A percentile compares a stretch with the other conserved stretches of the same genome.
phyloP scores from a whole-genome alignment of 352 stramenopile species.

The Phytophthora podocarpi region DNA sequence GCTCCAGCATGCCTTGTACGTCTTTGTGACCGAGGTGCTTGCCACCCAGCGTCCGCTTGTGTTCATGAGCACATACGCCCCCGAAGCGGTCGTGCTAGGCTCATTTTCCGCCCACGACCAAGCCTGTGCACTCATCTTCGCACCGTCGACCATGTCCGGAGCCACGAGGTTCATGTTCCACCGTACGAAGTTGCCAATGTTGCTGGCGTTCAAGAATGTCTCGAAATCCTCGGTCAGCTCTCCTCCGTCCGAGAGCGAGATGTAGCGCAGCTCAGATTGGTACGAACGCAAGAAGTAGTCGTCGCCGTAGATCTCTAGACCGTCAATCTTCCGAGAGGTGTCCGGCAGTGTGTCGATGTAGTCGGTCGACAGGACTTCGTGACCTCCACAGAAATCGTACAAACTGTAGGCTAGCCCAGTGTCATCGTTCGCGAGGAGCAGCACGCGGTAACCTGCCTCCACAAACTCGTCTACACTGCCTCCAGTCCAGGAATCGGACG shows the following conservation, averaged over 20 bases:
- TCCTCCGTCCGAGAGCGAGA: slow-evolving; percentile 42
- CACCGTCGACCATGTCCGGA: slow-evolving; percentile 43
- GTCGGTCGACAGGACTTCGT: slow-evolving; percentile 37
- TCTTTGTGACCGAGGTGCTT: slow-evolving; percentile 27
- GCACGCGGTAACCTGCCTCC: slow-evolving; percentile 39
- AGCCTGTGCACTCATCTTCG: slow-evolving; percentile 50
- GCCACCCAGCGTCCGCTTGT: slow-evolving; percentile 39
- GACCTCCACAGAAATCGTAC: slow-evolving; percentile 46
- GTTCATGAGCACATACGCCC: slow-evolving; percentile 41
- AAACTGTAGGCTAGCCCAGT: slow-evolving; percentile 46
- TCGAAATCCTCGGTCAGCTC: slow-evolving; percentile 28
- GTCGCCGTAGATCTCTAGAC: slow-evolving; percentile 52
- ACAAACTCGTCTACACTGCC: slow-evolving; percentile 46
- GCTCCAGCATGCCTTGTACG: slow-evolving; percentile 51
- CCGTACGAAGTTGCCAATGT: slow-evolving; percentile 52
- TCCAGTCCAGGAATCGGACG: slow-evolving; percentile 34
- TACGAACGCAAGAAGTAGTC: slow-evolving; percentile 56
- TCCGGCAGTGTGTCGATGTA: slow-evolving; percentile 50
- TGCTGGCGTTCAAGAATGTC: slow-evolving; percentile 42
- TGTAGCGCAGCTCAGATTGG: slow-evolving; percentile 50
- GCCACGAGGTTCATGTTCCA: slow-evolving; percentile 65
- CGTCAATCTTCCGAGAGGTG: slow-evolving; percentile 38
- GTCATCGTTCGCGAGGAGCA: slow-evolving; percentile 54
- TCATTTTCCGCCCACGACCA: slow-evolving; percentile 63
- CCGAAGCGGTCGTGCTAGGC: slow-evolving; percentile 28